Conservation (phyloP, 2,329 filamentous ascomycete genomes). For the Tolypocladium pustulatum region DNA sequence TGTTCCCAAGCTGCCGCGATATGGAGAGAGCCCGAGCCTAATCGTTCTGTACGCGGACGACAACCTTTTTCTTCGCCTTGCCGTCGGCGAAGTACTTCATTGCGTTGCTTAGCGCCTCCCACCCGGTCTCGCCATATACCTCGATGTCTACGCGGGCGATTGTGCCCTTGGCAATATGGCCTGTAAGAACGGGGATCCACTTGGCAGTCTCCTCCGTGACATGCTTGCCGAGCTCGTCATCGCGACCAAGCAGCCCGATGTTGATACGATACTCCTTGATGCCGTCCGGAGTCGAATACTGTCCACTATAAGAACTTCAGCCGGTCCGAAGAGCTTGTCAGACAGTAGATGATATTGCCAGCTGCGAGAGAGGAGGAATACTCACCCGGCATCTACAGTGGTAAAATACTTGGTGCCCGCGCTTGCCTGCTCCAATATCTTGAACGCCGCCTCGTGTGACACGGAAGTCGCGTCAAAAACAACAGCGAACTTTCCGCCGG, state of each 20-base stretch:
- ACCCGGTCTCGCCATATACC: constrained; percentile 11
- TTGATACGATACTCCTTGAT: constrained; percentile 14
- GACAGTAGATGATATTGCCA: background rate
- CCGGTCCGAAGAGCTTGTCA: background rate
- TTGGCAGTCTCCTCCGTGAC: constrained; percentile 7
- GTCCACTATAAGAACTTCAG: background rate
- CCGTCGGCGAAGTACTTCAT: constrained; percentile 11
- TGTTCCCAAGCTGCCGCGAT: background rate
- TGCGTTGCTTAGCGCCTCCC: constrained; percentile 12
- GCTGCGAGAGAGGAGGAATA: background rate
- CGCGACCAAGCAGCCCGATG: constrained; percentile 14
- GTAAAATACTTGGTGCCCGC: constrained; percentile 17
- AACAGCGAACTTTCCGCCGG: constrained; percentile 19
- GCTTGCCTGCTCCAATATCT: constrained; percentile 16
- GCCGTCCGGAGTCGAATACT: constrained; percentile 12
- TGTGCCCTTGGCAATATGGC: constrained; percentile 10
- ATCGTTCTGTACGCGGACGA: constrained; percentile 7
- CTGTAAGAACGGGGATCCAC: constrained; percentile 12
- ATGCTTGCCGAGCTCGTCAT: constrained; percentile 6
- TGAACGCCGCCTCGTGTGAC: constrained; percentile 17
- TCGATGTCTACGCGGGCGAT: constrained; percentile 13
- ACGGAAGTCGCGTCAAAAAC: constrained; percentile 22
- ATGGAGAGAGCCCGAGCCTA: background rate
- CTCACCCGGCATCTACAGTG: constrained; percentile 23
- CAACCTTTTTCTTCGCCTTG: constrained; percentile 15